Base-by-base conservation (phyloP, 1,284 basidiomycete species). In the Ganoderma lucidum region DNA sequence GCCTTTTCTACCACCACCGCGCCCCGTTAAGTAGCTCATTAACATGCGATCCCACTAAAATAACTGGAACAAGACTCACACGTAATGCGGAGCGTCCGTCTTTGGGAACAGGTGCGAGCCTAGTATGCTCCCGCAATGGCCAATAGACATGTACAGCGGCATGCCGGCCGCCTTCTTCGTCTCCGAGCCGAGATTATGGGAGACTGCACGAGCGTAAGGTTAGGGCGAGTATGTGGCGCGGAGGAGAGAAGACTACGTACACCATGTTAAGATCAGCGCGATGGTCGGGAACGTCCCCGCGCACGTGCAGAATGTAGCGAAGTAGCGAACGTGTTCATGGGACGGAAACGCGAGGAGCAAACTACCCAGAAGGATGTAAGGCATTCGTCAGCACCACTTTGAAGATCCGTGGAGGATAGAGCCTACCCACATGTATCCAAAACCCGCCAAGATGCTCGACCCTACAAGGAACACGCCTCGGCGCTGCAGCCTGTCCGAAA, bases 131-230 rank as follows among this genome's bases (percentile, higher is more conserved):
- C 92, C 92, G 67, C 85, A 87, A 76, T 93, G 92, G 2, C 92
- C 92, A 48, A 93, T 93, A 10, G 89, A 88, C 84, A 92, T 90
- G 76, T 91, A 93, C 77, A 93, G 85, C 2, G 92, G 90, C 51
- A 92, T 88, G 0, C 92, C 92, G 0, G 92, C 85, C 0, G 92
- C 91, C 67, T 88, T 88, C 80, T 93, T 93, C 4, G 91, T 91
- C 79, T 93, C 92, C 0, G 92, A 93, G 6, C 91, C 92, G 6
- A 93, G 82, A 70, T 93, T 93, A 75, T 93, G 91, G 0, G 89
- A 83, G 74, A 88, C 92, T 93, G 66, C 15, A 35, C 10, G 14
- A 64, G 23, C 28, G 48, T 8, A 30, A 39, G 12, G 3, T 15
- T 5, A 44, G 2, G 10, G 12, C 37, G 62, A 42, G 41, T 6